phyloP scores from a whole-genome alignment of 176 grass and related monocot genomes.

The Paspalum vaginatum region DNA sequence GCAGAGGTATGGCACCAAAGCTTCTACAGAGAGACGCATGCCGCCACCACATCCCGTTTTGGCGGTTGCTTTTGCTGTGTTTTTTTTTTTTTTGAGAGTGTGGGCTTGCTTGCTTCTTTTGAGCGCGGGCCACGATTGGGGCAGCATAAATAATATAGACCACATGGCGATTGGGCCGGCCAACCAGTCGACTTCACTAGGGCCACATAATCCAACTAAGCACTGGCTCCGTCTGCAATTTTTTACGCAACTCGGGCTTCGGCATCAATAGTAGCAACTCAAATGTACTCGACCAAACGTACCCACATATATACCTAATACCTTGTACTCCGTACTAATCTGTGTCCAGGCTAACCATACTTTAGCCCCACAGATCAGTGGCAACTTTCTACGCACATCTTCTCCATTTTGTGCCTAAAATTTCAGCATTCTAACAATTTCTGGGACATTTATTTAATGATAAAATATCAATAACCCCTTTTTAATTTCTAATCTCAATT shows the following conservation, averaged over 20 bases:
- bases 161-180: neutral
- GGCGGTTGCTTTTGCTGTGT: too few species aligned
- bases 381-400: too few species aligned
- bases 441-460: neutral
- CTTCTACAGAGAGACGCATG: neutral
- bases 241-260: too few species aligned
- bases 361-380: neutral
- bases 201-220: neutral
- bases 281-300: neutral
- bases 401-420: too few species aligned
- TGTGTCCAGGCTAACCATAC: fast-evolving
- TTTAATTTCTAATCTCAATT: neutral
- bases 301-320: too few species aligned
- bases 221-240: neutral
- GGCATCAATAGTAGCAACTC: too few species aligned
- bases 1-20: too few species aligned
- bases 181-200: too few species aligned
- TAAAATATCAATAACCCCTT: too few species aligned
- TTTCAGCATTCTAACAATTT: neutral
- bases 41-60: neutral
- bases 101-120: neutral
- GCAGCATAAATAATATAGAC: neutral
- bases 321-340: too few species aligned
- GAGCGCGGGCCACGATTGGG: neutral
- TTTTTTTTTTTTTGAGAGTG: too few species aligned